Evolutionary conservation across 2,329 filamentous ascomycete species (phyloP), one percentile per base, ranked within the genome.

Genomic region (Arthrobotrys conoides): DNA sequence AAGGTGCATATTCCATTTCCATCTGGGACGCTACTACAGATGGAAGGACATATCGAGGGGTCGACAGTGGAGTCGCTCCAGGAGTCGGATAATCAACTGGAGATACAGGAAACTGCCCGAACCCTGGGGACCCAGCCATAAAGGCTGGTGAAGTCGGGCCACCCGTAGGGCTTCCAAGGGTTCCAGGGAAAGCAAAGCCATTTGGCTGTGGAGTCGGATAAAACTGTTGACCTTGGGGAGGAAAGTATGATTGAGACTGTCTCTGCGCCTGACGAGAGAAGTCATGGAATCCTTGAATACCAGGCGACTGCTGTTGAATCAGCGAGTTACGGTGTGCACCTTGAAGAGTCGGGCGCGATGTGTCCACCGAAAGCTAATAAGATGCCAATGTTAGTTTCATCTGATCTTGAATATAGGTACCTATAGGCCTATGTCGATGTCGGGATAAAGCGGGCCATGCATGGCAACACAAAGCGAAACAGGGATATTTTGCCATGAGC

Each of bases 41-140:
- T 10, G 73, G 73, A 20, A 77, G 44, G 33, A 77, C 73, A 64
- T 77, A 77, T 71, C 73, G 38, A 18, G 73, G 73, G 10, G 73
- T 77, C 9, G 73, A 77, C 41, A 71, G 14, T 16, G 73, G 73
- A 5, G 73, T 77, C 20, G 61, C 73, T n/a, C 73, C 73, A 36
- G 73, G 73, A 18, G 73, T 77, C 49, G 73, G 73, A 55, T 77
- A 77, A 22, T 77, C 73, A 33, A 71, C 67, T 27, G 73, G 73
- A 33, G 67, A 67, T 5, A 68, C 49, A 6, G 73, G 73, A 41
- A 71, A 68, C 30, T 71, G 67, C 12, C 66, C 67, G 48, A 77
- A 77, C n/a, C 73, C 73, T 30, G 73, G 67, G 5, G 73, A 70
- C 4, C 61, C 30, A 3, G 73, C 41, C 22, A 67, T 48, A 24